Conservation (phyloP, 1,284 basidiomycete species). For the Ceratobasidium theobromae region DNA sequence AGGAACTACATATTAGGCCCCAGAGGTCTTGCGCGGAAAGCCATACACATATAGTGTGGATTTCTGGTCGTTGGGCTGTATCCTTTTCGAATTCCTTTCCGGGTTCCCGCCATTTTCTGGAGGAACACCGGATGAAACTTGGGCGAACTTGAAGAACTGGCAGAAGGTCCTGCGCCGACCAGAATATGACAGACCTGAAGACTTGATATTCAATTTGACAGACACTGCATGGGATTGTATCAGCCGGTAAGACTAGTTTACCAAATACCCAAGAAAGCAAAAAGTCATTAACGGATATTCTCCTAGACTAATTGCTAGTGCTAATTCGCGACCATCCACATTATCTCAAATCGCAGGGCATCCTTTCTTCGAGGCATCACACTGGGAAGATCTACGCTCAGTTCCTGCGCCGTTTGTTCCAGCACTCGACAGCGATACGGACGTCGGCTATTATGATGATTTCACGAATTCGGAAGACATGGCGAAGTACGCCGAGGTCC, state of each 20-base stretch:
- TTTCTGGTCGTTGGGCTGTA: constrained; percentile 98
- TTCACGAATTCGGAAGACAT: constrained; percentile 92
- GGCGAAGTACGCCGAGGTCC: constrained; percentile 97
- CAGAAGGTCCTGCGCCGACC: constrained; percentile 86
- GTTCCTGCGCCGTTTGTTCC: constrained; percentile 93
- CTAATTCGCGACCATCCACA: constrained; percentile 75
- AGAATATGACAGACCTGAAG: constrained; percentile 94
- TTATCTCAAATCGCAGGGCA: constrained; percentile 74
- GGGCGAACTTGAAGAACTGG: constrained; percentile 99
- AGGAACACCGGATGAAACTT: constrained; percentile 94
- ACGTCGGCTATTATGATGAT: constrained; percentile 99
- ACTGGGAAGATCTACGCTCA: constrained; percentile 78
- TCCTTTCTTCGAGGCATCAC: constrained; percentile 79
- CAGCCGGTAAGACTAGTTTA: constrained; percentile 58
- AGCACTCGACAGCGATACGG: constrained; percentile 90
- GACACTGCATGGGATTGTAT: constrained; percentile 97
- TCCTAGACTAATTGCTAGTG: constrained; percentile 68
- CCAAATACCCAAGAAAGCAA: not conserved
- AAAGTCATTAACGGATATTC: constrained; percentile 14
- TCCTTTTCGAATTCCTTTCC: constrained; percentile 96
- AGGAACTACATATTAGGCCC: constrained; percentile 33
- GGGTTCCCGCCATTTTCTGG: constrained; percentile 99
- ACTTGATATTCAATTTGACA: constrained; percentile 94
- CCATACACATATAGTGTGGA: constrained; percentile 96
- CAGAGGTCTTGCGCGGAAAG: constrained; percentile 90